These are phyloP conservation scores for Daedalea quercina DNA, from an alignment of 768 basidiomycete species.

Conservation along the genomic window DNA sequence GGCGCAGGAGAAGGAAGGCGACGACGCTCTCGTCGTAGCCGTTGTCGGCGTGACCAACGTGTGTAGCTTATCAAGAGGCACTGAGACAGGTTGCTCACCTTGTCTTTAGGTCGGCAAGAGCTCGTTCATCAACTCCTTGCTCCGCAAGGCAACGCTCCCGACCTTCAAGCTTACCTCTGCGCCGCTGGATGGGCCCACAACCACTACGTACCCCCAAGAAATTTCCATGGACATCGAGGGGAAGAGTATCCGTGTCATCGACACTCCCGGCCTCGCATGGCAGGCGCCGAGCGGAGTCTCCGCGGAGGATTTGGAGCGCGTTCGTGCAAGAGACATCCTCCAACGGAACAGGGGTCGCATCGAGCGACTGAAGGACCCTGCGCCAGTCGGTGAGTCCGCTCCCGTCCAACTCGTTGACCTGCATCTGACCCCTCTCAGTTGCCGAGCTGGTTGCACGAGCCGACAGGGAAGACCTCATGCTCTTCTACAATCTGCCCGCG, in stretches of 20 bases:
- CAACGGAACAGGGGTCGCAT: constrained; percentile 74
- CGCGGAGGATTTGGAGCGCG: constrained; percentile 29
- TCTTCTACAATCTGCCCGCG: constrained; percentile 80
- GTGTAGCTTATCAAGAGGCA: constrained; percentile 20
- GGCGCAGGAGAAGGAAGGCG: constrained; percentile 39
- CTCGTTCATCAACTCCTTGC: constrained; percentile 74
- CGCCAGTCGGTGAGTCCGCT: constrained; percentile 52
- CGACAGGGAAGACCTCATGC: constrained; percentile 77
- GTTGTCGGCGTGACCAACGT: constrained; percentile 85
- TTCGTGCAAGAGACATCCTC: constrained; percentile 65
- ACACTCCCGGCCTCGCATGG: constrained; percentile 84
- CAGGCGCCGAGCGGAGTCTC: constrained; percentile 31
- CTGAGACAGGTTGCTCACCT: constrained; percentile 2
- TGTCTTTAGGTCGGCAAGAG: constrained; percentile 72
- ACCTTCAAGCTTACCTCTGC: constrained; percentile 47
- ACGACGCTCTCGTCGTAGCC: constrained; percentile 56
- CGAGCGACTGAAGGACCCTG: constrained; percentile 78
- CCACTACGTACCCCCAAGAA: constrained; percentile 63
- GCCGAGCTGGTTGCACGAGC: constrained; percentile 62
- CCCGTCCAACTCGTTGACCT: background rate
- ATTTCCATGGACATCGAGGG: constrained; percentile 43
- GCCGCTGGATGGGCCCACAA: constrained; percentile 58
- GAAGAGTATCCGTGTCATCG: constrained; percentile 59
- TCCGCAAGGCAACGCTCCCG: constrained; percentile 42
- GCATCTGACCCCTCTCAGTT: constrained; percentile 29